A percentile compares a stretch with the other conserved stretches of the same genome.
Conservation (phyloP, 306 rosid genomes). For the Boehmeria nivea region DNA sequence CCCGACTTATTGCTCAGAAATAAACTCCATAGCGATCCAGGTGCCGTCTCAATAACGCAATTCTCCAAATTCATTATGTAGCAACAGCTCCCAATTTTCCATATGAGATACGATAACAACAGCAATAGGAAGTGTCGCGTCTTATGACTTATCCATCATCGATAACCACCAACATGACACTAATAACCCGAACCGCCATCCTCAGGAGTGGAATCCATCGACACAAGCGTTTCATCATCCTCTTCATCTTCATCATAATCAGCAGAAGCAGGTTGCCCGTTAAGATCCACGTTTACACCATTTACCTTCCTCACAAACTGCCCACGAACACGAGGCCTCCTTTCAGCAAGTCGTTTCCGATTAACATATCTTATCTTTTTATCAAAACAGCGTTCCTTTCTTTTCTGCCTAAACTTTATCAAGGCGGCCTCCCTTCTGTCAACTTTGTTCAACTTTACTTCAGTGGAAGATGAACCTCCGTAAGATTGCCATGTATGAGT, state of each 20-base stretch:
- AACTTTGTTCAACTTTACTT: conserved; percentile 52
- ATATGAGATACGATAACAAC: no score
- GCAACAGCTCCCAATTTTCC: conserved; percentile 19
- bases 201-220: conserved; percentile 32
- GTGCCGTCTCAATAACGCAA: conserved; percentile 7
- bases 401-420: conserved; percentile 90
- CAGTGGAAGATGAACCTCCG: conserved; percentile 55
- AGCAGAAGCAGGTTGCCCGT: conserved; percentile 64
- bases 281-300: conserved; percentile 72
- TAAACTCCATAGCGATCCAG: conserved; percentile 13
- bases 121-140: conserved; percentile 8
- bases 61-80: conserved; percentile 11
- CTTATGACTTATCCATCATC: conserved; percentile 2
- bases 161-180: conserved; percentile 5
- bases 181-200: conserved; percentile 26
- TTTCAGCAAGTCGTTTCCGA: conserved; percentile 79
- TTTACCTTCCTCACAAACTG: conserved; percentile 89
- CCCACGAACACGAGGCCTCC: conserved; percentile 86
- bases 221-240: conserved; percentile 50
- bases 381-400: conserved; percentile 93
- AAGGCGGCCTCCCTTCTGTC: conserved; percentile 98
- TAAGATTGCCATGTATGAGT: conserved; percentile 62
- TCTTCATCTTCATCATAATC: conserved; percentile 67
- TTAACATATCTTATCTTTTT: conserved; percentile 91
- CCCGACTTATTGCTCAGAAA: conserved; percentile 3